phyloP scores from a whole-genome alignment of 306 rosid species.

The Casuarina equisetifolia region DNA sequence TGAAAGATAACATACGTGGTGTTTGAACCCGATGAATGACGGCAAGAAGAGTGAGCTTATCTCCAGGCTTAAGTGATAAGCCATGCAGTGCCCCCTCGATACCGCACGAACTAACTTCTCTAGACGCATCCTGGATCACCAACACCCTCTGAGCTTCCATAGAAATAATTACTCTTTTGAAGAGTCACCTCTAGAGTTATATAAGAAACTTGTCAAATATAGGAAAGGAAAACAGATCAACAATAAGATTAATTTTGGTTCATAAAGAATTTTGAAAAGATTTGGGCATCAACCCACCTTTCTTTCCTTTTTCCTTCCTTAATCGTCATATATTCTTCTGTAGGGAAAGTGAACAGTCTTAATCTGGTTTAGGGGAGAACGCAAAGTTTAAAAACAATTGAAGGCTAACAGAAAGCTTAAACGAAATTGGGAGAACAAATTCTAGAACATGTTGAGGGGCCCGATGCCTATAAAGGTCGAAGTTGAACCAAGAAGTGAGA shows the following conservation, averaged over 20 bases:
- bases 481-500: not conserved
- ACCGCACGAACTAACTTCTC: conserved; percentile 41
- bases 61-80: conserved; percentile 53
- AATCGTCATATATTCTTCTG: not conserved
- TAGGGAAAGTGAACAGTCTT: not conserved
- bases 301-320: not conserved
- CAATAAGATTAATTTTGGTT: not conserved
- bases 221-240: not conserved
- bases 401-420: not conserved
- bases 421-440: not conserved
- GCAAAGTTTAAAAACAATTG: not conserved
- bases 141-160: conserved; percentile 53
- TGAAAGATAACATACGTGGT: conserved; percentile 63
- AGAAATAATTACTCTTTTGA: not conserved
- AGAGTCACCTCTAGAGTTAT: not conserved
- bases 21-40: conserved; percentile 62
- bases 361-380: not conserved
- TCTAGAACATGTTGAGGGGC: not conserved
- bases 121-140: conserved; percentile 65
- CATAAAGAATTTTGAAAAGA: no score
- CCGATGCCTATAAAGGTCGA: not conserved
- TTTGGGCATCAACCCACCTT: not conserved
- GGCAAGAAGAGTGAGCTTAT: conserved; percentile 57
- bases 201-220: not conserved
- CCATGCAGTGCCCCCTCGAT: conserved; percentile 47